Percentiles rank a stretch among this genome's conserved stretches.
These are phyloP conservation scores for Tricladium varicosporioides DNA, from an alignment of 2,329 filamentous ascomycete species.

Conservation along the genomic window DNA sequence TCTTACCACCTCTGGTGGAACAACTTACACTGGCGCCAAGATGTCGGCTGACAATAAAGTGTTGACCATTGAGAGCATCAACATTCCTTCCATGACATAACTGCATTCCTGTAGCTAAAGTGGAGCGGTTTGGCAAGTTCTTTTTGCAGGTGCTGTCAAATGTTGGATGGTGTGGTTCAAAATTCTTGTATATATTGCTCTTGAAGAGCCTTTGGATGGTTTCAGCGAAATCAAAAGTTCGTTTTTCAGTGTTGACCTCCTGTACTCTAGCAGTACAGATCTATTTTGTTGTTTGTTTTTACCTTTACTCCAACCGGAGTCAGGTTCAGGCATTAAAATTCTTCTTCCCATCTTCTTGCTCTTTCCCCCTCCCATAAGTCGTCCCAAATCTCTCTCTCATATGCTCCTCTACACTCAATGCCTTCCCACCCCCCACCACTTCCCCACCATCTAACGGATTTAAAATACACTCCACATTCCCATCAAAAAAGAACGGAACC, in stretches of 20 bases:
- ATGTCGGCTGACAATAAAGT: slow-evolving; percentile 37
- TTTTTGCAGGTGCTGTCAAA: no score
- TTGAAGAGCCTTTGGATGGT: no score
- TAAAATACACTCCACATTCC: slow-evolving; percentile 45
- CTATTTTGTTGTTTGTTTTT: no score
- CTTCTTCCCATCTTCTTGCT: slow-evolving; percentile 12
- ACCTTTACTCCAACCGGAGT: no score
- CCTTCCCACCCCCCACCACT: slow-evolving; percentile 13
- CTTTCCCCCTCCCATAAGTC: slow-evolving; percentile 25
- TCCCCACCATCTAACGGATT: slow-evolving; percentile 24
- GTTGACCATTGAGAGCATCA: slow-evolving; percentile 38
- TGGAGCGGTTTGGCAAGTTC: no score
- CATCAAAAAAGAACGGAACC: slow-evolving; percentile 54
- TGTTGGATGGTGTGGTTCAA: no score
- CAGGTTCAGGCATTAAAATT: slow-evolving; percentile 15
- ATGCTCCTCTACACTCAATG: slow-evolving; percentile 29
- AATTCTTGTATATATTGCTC: no score
- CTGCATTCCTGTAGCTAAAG: background rate
- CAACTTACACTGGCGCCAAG: slow-evolving; percentile 35
- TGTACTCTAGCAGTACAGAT: no score
- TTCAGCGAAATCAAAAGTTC: no score
- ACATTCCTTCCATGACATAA: slow-evolving; percentile 35
- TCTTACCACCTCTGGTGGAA: slow-evolving; percentile 30
- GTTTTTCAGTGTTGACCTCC: no score
- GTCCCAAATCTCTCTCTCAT: slow-evolving; percentile 29